Evolutionary conservation across 441 rosid species (phyloP).

Genomic region (Viola pubescens): DNA sequence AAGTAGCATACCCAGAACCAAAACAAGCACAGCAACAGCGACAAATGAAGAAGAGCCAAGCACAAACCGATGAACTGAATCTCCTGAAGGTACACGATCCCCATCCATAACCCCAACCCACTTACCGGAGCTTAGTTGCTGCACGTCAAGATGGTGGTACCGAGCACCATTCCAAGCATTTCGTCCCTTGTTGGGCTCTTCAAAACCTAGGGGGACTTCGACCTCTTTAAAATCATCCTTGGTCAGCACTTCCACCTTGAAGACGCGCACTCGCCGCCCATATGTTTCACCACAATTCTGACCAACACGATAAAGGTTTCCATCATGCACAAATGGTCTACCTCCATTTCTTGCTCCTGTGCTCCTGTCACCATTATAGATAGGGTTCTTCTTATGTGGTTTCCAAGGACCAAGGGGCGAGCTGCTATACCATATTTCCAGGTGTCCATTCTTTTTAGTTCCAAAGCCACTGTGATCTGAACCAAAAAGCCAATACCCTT

Average conservation of each 20-base stretch:
- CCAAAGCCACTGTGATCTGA: constrained; percentile 80
- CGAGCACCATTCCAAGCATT: constrained; percentile 88
- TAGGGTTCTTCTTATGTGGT: constrained; percentile 83
- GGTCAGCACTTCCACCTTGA: constrained; percentile 59
- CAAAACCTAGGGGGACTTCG: constrained; percentile 52
- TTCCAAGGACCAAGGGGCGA: constrained; percentile 92
- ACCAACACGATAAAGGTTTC: constrained; percentile 80
- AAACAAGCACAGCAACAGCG: constrained; percentile 39
- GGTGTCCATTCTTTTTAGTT: constrained; percentile 62
- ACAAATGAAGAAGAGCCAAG: constrained; percentile 68
- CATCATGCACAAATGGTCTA: constrained; percentile 60
- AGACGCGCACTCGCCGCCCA: constrained; percentile 54
- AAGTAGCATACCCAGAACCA: constrained; percentile 51
- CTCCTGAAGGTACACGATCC: constrained; percentile 82
- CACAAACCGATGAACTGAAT: constrained; percentile 38
- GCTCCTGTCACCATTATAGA: constrained; percentile 49
- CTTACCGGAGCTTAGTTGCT: constrained; percentile 67
- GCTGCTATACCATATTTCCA: constrained; percentile 79
- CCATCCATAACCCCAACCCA: constrained; percentile 88
- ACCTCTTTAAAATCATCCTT: constrained; percentile 62
- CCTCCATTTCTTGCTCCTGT: constrained; percentile 94
- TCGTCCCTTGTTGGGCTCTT: constrained; percentile 45
- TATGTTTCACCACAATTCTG: constrained; percentile 89
- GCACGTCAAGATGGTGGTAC: constrained; percentile 75
- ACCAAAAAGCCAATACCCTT: constrained; percentile 70